These are phyloP conservation scores for Galeopsis tetrahit DNA, from an alignment of 257 asterid species.

Conservation along the genomic window DNA sequence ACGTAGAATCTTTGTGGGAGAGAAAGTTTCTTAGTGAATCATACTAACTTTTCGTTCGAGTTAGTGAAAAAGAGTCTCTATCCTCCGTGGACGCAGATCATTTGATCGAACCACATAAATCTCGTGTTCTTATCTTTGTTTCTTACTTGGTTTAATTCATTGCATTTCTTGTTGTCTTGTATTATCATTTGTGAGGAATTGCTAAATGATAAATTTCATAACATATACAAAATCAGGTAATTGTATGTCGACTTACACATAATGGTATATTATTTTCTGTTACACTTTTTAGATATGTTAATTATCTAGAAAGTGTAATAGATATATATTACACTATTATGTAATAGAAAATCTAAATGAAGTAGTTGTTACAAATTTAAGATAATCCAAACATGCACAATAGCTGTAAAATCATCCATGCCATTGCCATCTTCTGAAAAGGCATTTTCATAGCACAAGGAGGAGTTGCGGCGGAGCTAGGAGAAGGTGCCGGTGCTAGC, in stretches of 20 bases:
- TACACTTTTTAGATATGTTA: not conserved
- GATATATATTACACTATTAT: not conserved
- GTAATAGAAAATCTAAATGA: not conserved
- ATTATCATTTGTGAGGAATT: too few relatives aligned
- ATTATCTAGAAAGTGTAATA: not conserved
- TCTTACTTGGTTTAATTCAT: too few relatives aligned
- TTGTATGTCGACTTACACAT: not conserved
- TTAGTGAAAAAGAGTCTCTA: too few relatives aligned
- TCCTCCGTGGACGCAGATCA: too few relatives aligned
- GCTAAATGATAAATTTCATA: not conserved
- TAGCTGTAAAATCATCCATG: slow-evolving; percentile 34
- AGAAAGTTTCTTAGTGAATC: too few relatives aligned
- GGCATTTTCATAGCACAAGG: slow-evolving; percentile 9
- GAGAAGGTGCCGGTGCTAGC: slow-evolving; percentile 53
- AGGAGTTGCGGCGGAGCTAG: slow-evolving; percentile 42
- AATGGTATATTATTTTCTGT: not conserved
- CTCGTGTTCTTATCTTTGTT: too few relatives aligned
- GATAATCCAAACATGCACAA: slow-evolving; percentile 21
- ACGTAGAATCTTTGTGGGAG: too few relatives aligned
- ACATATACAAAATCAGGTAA: not conserved
- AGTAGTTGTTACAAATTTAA: not conserved
- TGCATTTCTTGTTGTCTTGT: too few relatives aligned
- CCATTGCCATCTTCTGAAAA: slow-evolving; percentile 23
- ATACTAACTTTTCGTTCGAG: too few relatives aligned
- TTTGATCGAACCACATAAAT: too few relatives aligned